A percentile compares a stretch with the other conserved stretches of the same genome.
Conservation (phyloP, 2,329 filamentous ascomycete species). For the Lachnellula occidentalis region DNA sequence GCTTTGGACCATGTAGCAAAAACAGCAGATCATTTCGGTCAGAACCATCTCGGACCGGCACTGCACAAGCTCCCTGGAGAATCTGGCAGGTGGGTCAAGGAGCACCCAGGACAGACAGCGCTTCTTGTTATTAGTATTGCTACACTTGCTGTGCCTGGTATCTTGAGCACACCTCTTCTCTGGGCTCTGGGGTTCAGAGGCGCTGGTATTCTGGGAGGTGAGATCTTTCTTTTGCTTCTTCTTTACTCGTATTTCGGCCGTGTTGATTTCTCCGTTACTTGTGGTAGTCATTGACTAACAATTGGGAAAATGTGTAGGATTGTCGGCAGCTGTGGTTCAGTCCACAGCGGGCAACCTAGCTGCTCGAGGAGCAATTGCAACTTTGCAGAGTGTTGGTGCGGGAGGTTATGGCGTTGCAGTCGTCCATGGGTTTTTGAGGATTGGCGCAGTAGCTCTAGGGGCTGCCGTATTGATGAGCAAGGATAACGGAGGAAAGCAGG, state of each 20-base stretch:
- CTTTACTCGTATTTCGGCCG: neutral
- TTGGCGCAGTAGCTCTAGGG: neutral
- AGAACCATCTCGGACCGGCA: neutral
- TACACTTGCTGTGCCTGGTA: neutral
- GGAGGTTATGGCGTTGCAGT: slow-evolving; percentile 4
- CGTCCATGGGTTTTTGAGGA: neutral
- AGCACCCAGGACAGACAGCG: neutral
- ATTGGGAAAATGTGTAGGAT: neutral
- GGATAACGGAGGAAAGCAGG: neutral
- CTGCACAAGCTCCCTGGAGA: neutral
- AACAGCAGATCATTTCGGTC: neutral
- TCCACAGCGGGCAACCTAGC: neutral
- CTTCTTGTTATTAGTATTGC: neutral
- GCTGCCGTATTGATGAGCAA: neutral
- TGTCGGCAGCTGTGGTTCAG: neutral
- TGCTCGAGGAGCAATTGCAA: slow-evolving; percentile 2
- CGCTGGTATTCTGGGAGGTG: neutral
- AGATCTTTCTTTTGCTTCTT: neutral
- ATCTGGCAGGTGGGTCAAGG: neutral
- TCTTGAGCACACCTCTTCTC: neutral
- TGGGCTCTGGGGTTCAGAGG: neutral
- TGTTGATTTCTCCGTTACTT: neutral
- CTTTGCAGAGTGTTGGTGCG: slow-evolving; percentile 6
- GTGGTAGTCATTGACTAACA: neutral
- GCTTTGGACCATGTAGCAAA: neutral